Base-by-base conservation (phyloP, 2,329 filamentous ascomycete species). In the Alternaria postmessia region DNA sequence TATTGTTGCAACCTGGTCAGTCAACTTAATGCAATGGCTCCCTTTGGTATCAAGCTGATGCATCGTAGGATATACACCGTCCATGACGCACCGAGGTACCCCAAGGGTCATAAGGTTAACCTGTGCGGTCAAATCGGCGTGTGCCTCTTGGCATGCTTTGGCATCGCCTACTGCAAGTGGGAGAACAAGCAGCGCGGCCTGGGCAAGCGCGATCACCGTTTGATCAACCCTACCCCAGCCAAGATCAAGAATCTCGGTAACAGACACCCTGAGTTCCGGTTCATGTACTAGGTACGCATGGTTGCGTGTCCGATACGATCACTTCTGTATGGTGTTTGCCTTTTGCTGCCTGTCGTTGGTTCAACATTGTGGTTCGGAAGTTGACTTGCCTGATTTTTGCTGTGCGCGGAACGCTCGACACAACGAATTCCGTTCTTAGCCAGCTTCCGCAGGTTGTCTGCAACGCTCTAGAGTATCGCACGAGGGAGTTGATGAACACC, bases 71-170 rank as follows among this genome's bases (percentile, higher is more conserved):
- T 84, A 0, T 88, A 88, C 66, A 82, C 79, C 3, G 71, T 73
- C 71, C 81, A 85, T 61, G 82, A 87, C 71, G 86, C 64, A 54
- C 92, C 90, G 1, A 84, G 85, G 26, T 97, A 88, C 80, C 86
- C 85, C 34, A 85, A 87, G 2, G 94, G 94, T 2, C 93, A 97
- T 51, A 83, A 83, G 5, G 87, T 88, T 80, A 88, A 88, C 66
- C 78, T 88, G 44, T 78, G 66, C 4, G 84, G 83, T 1, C 84
- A 87, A 68, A 72, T 82, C 20, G 69, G 71, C 12, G 80, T 81
- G 4, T 69, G 84, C 3, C 61, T 80, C 22, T 77, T 87, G 5
- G 74, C 84, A 3, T 32, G 80, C 5, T 80, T 79, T 28, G 85
- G 85, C n/a, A 83, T 88, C 42, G 42, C 76, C 11, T 88, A 87